Percentiles rank a stretch among this genome's conserved stretches.
Evolutionary conservation across 179 eudicot genomes (phyloP).

Genomic region (Carnegiea gigantea): DNA sequence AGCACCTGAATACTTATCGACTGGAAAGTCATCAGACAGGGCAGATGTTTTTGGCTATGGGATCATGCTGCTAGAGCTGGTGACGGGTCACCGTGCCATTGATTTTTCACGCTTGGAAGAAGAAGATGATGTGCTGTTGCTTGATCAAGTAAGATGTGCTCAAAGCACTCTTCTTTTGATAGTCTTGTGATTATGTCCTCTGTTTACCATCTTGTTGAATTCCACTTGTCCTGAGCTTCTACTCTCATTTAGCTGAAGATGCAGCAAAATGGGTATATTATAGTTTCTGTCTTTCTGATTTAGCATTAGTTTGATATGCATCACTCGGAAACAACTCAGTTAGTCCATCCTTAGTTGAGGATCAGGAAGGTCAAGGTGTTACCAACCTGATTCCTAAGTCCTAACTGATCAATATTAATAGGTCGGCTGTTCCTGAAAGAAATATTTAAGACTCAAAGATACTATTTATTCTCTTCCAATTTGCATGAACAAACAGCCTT

Average conservation of each 20-base stretch:
- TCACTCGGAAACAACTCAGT: neutral
- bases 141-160: conserved; percentile 77
- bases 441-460: neutral
- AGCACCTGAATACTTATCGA: conserved; percentile 94
- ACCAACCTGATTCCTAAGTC: neutral
- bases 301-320: neutral
- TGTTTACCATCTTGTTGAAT: neutral
- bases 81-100: conserved; percentile 91
- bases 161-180: neutral
- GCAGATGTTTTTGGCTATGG: conserved; percentile 97
- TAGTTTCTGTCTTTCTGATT: neutral
- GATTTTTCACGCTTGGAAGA: conserved; percentile 94
- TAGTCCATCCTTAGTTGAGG: neutral
- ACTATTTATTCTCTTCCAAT: neutral
- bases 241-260: neutral
- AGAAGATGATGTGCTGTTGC: conserved; percentile 93
- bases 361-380: neutral
- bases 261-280: neutral
- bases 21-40: conserved; percentile 90
- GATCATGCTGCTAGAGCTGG: conserved; percentile 88
- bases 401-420: neutral
- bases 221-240: neutral
- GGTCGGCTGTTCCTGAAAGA: neutral
- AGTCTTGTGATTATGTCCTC: neutral
- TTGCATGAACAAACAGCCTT: neutral